A percentile compares a stretch with the other conserved stretches of the same genome.
Conservation (phyloP, 23 red algal genomes). For the Agarophyton chilense region DNA sequence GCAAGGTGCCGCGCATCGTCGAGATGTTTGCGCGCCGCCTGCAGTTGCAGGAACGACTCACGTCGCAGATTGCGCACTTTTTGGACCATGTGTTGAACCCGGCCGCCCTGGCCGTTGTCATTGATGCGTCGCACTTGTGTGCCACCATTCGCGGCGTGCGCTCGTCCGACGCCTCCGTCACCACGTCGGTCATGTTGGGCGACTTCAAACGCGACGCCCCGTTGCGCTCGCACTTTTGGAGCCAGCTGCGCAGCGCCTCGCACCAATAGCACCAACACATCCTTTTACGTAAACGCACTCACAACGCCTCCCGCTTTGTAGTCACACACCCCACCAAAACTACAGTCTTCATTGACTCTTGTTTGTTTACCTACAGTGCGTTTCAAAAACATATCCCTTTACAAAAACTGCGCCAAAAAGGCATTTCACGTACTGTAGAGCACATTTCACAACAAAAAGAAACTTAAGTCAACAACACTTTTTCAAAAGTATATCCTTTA, state of each 20-base stretch:
- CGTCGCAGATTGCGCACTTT: conserved; percentile 82
- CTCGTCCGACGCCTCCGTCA: conserved; percentile 60
- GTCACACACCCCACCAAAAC: too few relatives aligned
- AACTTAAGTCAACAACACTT: too few relatives aligned
- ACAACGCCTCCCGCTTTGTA: too few relatives aligned
- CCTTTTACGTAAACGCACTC: too few relatives aligned
- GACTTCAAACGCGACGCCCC: conserved; percentile 55
- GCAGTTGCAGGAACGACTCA: conserved; percentile 96
- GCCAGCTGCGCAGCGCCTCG: not conserved
- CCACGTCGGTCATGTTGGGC: conserved; percentile 76
- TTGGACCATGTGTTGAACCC: conserved; percentile 52
- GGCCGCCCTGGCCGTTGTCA: conserved; percentile 74
- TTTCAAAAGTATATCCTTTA: too few relatives aligned
- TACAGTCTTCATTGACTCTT: too few relatives aligned
- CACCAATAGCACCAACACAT: too few relatives aligned
- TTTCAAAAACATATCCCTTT: too few relatives aligned
- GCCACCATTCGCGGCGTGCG: conserved; percentile 91
- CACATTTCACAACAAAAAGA: too few relatives aligned
- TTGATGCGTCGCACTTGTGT: conserved; percentile 89
- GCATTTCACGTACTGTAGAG: too few relatives aligned
- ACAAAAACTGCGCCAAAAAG: too few relatives aligned
- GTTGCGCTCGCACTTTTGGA: conserved; percentile 73
- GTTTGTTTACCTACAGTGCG: too few relatives aligned
- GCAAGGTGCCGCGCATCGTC: conserved; percentile 87
- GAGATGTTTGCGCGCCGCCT: conserved; percentile 70